Percentiles rank a stretch among this genome's conserved stretches.
These are phyloP conservation scores for Trichocomaceae sp. DNA, from an alignment of 2,329 filamentous ascomycete genomes.

Conservation along the genomic window DNA sequence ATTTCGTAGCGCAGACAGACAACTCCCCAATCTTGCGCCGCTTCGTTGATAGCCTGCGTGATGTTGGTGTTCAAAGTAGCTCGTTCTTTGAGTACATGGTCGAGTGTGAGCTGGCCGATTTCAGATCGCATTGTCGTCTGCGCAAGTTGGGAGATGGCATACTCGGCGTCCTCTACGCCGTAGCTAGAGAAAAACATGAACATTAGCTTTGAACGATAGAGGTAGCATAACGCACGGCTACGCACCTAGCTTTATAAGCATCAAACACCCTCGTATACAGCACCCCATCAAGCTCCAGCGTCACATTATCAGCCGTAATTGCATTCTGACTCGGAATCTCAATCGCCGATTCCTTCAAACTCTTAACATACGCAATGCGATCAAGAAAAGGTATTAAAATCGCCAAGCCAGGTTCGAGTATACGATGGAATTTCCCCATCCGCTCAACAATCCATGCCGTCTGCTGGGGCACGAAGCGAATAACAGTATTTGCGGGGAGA, in stretches of 20 bases:
- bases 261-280: constrained; percentile 95
- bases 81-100: constrained; percentile 96
- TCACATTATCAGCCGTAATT: constrained; percentile 98
- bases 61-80: constrained; percentile 96
- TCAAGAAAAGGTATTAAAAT: constrained; percentile 86
- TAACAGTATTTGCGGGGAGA: constrained; percentile 85
- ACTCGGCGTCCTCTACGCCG: constrained; percentile 96
- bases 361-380: constrained; percentile 96
- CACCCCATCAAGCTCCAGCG: constrained; percentile 89
- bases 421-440: constrained; percentile 95
- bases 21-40: constrained; percentile 93
- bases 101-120: constrained; percentile 91
- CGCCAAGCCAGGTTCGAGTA: constrained; percentile 84
- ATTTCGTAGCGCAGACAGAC: constrained; percentile 97
- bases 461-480: constrained; percentile 98
- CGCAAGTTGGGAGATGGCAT: constrained; percentile 94
- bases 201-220: constrained; percentile 2
- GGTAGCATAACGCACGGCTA: too few species aligned
- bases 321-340: constrained; percentile 97
- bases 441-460: constrained; percentile 99
- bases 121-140: constrained; percentile 99
- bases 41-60: constrained; percentile 97
- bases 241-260: constrained; percentile 90
- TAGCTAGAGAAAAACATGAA: constrained; percentile 54
- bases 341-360: constrained; percentile 88